Evolutionary conservation across 2,329 filamentous ascomycete species (phyloP), one percentile per base, ranked within the genome.

Genomic region (Mollisia scopiformis): DNA sequence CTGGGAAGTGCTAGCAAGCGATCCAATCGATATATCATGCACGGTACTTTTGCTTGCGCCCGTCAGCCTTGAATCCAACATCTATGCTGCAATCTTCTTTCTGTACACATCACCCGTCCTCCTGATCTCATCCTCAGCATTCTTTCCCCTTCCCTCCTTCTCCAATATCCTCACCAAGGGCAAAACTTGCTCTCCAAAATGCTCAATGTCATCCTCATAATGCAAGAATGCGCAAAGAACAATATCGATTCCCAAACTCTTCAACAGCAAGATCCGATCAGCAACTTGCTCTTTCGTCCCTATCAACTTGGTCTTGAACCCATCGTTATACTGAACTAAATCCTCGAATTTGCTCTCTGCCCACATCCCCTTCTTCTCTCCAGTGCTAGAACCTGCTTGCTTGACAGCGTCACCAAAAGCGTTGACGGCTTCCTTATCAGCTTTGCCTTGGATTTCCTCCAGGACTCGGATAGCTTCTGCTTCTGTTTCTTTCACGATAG

Each of bases 221-320:
- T 83, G 80, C 66, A 83, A 67, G 64, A 82, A 82, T 0, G 79
- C 81, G 0, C 77, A 76, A 61, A 84, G 59, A 57, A 78, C 66
- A 51, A 84, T 73, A 61, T 79, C 71, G 14, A 78, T 72, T 1
- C 77, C 72, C 60, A 82, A 60, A 64, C 75, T 76, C 76, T 83
- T 78, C 57, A 82, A 66, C 64, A 83, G 61, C 37, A 82, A 62
- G 37, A 83, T 80, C 4, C 81, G 71, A 62, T 83, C 80, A 0
- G 79, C 80, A 52, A 83, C 79, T 68, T 82, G 80, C 67, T 81
- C 78, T 62, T 78, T 79, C 0, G 81, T 82, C 0, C 81, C 80
- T 46, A 83, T 82, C 27, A 83, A 67, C 69, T 82, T 83, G 3
- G 81, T 82, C 73, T 83, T 83, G 71, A 84, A 84, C 2, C 81